Evolutionary conservation across 371 early-diverging fungal genomes (phyloP).

Genomic region (Mucor velutinosus): DNA sequence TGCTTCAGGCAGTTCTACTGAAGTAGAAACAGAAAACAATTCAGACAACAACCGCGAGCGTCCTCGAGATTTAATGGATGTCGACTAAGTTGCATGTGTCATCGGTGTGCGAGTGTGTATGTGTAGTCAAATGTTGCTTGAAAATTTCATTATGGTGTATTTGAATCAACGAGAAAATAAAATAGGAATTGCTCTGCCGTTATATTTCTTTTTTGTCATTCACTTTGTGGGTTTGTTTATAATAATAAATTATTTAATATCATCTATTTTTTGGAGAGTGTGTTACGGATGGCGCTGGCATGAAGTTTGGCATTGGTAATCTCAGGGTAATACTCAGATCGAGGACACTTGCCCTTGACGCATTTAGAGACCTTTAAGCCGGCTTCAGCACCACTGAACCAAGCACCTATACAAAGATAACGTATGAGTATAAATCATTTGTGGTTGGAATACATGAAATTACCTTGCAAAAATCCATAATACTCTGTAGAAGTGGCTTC

Average conservation of each 20-base stretch:
- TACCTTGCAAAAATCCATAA: conserved; percentile 44
- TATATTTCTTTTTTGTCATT: not conserved
- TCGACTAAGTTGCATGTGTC: conserved; percentile 18
- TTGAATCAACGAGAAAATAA: not conserved
- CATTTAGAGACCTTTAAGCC: conserved; percentile 29
- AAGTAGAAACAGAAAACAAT: conserved; percentile 31
- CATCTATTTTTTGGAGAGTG: not conserved
- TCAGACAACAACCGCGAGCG: conserved; percentile 21
- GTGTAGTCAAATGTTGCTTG: not conserved
- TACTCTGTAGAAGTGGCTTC: conserved; percentile 44
- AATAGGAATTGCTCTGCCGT: not conserved
- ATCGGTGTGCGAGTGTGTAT: not conserved
- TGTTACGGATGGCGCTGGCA: conserved; percentile 15
- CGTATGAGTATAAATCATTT: not conserved
- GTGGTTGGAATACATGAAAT: not conserved
- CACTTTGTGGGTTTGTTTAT: not conserved
- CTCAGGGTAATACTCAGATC: conserved; percentile 33
- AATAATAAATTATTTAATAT: not conserved
- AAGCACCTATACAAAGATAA: conserved; percentile 30
- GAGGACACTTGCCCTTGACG: conserved; percentile 30
- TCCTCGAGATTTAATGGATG: conserved; percentile 34
- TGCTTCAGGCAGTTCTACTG: conserved; percentile 36
- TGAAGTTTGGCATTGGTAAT: conserved; percentile 30
- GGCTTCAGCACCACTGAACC: conserved; percentile 44
- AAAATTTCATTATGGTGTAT: not conserved